Evolutionary conservation across 2,329 filamentous ascomycete genomes (phyloP), one percentile per base, ranked within the genome.

Genomic region (Fusarium circinatum): DNA sequence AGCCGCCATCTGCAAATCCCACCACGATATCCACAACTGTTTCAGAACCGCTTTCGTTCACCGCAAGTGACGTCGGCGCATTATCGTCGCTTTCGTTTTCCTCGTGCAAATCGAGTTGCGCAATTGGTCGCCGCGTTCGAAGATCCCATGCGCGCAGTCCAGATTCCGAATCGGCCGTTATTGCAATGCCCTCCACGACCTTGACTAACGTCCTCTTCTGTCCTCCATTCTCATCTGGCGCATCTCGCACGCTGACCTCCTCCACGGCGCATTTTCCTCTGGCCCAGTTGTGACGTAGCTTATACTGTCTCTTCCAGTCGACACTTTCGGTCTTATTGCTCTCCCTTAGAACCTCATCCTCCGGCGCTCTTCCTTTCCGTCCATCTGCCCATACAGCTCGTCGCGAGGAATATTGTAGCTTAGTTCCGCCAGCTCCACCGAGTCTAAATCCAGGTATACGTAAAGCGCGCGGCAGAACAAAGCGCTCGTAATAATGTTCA

Each of bases 231-330:
- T 38, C 78, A 64, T 71, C 84, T 60, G 86, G 84, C 15, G 68
- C 59, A 44, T 79, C 77, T 44, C 78, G 77, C 30, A 94, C 88
- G 49, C 91, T 87, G 36, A 98, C 89, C 81, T 97, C 93, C 41
- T 93, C 91, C 18, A 98, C 90, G 42, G 90, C 92, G 78, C 94
- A 97, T 75, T 89, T 91, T 1, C 96, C 96, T 70, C 88, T 90
- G 3, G 93, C 89, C 96, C 96, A 98, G 83, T 98, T 98, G 80
- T 98, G 93, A 51, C 94, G 89, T 56, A 98, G 86, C 78, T 92
- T 94, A 82, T 97, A 98, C 78, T 96, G 93, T 70, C 89, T 89
- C 84, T 97, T 97, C 95, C 95, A 98, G 79, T 96, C 90, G 28
- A 92, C 86, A 13, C 89, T 65, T 52, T 70, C 65, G 18, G 39